These are phyloP conservation scores for Smallanthus sonchifolius DNA, from an alignment of 129 eudicot genomes.

Conservation along the genomic window DNA sequence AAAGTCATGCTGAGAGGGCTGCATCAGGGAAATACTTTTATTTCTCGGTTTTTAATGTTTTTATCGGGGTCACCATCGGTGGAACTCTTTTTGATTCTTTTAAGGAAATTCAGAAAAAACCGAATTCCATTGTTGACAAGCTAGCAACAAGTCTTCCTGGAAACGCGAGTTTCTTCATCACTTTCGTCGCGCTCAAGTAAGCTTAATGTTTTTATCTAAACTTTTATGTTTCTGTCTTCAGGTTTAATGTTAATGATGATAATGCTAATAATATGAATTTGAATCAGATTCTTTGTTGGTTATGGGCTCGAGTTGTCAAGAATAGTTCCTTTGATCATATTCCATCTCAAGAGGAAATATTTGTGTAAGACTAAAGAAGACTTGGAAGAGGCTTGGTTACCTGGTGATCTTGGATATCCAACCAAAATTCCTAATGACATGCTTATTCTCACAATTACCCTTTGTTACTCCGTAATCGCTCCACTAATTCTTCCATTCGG, in stretches of 20 bases:
- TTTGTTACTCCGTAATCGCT: constrained; percentile 81
- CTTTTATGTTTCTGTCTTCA: not conserved
- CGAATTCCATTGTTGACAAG: constrained; percentile 25
- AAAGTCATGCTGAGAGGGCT: constrained; percentile 81
- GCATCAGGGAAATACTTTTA: constrained; percentile 91
- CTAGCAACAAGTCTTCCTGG: constrained; percentile 78
- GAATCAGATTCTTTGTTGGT: constrained; percentile 84
- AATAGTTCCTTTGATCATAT: constrained; percentile 71
- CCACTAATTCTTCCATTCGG: constrained; percentile 87
- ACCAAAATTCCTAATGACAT: constrained; percentile 75
- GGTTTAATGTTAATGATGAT: not conserved
- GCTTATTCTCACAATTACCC: constrained; percentile 66
- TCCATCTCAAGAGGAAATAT: constrained; percentile 68
- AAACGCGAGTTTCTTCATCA: constrained; percentile 87
- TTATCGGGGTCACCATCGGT: constrained; percentile 79
- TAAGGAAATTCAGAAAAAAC: constrained; percentile 47
- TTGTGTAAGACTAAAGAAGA: constrained; percentile 80
- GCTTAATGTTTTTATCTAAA: constrained; percentile 1
- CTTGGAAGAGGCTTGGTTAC: constrained; percentile 79
- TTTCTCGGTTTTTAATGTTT: constrained; percentile 75
- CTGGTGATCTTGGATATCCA: constrained; percentile 77
- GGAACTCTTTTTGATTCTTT: constrained; percentile 57
- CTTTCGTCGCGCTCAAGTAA: constrained; percentile 95
- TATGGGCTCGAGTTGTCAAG: constrained; percentile 94
- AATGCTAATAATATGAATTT: not conserved